Percentiles rank a stretch among this genome's conserved stretches.
phyloP scores from a whole-genome alignment of 2,329 filamentous ascomycete genomes.

The Alternaria metachromatica region DNA sequence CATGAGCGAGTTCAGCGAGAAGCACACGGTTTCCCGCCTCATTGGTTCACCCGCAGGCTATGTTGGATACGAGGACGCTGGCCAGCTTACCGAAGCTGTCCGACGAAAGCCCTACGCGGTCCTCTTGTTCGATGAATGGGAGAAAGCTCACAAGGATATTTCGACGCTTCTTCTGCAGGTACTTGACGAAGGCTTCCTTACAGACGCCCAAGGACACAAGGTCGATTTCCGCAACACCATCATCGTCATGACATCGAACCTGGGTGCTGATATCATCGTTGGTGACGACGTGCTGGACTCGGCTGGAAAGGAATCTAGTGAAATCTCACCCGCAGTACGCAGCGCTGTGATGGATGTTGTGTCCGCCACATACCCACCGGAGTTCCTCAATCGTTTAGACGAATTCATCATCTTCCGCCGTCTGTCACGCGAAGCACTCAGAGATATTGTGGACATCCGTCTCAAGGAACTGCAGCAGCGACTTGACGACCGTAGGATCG shows the following conservation, averaged over 20 bases:
- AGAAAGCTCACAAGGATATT: constrained; percentile 96
- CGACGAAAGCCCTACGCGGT: constrained; percentile 95
- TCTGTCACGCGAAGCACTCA: constrained; percentile 75
- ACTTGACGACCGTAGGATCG: constrained; percentile 85
- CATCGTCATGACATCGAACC: constrained; percentile 94
- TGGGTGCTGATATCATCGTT: constrained; percentile 90
- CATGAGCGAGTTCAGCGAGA: constrained; percentile 98
- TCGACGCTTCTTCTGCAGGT: constrained; percentile 91
- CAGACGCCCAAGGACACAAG: constrained; percentile 93
- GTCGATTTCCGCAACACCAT: constrained; percentile 97
- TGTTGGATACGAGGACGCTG: constrained; percentile 95
- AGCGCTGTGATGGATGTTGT: constrained; percentile 89
- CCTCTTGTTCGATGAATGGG: constrained; percentile 94
- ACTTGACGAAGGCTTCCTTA: constrained; percentile 93
- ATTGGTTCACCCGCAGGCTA: constrained; percentile 95
- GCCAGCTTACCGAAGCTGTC: constrained; percentile 94
- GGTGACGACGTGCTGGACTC: constrained; percentile 71
- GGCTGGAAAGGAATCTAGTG: constrained; percentile 62
- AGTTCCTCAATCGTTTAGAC: constrained; percentile 96
- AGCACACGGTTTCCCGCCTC: constrained; percentile 90
- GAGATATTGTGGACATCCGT: constrained; percentile 93
- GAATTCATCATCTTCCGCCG: constrained; percentile 97
- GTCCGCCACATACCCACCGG: constrained; percentile 75
- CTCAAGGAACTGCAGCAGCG: constrained; percentile 82
- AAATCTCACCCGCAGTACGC: constrained; percentile 76